Percentiles rank a stretch among this genome's conserved stretches.
Evolutionary conservation across 1,284 basidiomycete species (phyloP).

Genomic region (Ganoderma leucocontextum): DNA sequence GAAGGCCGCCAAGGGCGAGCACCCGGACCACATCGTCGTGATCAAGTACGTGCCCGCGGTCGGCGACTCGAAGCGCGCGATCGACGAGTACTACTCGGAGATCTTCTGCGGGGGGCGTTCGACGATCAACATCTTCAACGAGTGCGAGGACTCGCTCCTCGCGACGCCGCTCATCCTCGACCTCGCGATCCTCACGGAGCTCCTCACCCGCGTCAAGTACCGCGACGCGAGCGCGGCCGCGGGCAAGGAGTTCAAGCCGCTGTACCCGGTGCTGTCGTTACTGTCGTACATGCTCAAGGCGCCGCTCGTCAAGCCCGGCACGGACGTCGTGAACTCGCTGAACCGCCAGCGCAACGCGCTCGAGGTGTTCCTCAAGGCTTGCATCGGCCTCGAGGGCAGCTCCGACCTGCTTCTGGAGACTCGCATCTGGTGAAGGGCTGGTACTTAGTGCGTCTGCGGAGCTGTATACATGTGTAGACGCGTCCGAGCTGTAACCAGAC

Average conservation of each 20-base stretch:
- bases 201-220: conserved; percentile 94
- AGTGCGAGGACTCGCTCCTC: conserved; percentile 97
- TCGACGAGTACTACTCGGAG: conserved; percentile 99
- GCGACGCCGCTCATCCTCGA: conserved; percentile 97
- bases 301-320: conserved; percentile 96
- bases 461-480: background rate
- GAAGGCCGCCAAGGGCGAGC: conserved; percentile 84
- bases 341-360: conserved; percentile 95
- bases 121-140: conserved; percentile 94
- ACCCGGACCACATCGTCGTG: conserved; percentile 97
- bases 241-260: conserved; percentile 69
- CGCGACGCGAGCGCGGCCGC: conserved; percentile 58
- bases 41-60: conserved; percentile 96
- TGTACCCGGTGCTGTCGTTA: conserved; percentile 90
- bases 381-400: conserved; percentile 86
- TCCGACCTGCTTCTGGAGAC: conserved; percentile 87
- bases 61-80: conserved; percentile 96
- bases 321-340: conserved; percentile 95
- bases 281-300: conserved; percentile 98
- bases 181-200: conserved; percentile 92
- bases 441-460: conserved; percentile 27
- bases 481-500: background rate
- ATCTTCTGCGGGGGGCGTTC: conserved; percentile 85
- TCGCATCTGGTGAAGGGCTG: conserved; percentile 77
- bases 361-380: conserved; percentile 93